Conservation (phyloP, 306 rosid genomes). For the Cucurbita maxima region DNA sequence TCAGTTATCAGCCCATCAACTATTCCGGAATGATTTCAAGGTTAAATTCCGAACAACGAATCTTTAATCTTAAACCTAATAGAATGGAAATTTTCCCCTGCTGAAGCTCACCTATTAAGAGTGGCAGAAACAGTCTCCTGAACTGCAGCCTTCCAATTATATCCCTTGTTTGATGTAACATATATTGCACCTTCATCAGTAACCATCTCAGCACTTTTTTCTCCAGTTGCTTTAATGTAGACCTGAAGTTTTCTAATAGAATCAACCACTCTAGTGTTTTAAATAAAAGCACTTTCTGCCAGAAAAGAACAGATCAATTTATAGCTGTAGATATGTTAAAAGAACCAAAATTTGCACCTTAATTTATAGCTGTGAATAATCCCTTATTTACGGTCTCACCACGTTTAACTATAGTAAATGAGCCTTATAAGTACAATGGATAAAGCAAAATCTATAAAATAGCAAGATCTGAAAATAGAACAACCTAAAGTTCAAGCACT, state of each 20-base stretch:
- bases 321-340: background rate
- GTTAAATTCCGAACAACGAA: background rate
- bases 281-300: background rate
- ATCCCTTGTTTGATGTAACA: conserved; percentile 80
- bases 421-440: background rate
- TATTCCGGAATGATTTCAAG: background rate
- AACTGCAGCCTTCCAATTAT: conserved; percentile 93
- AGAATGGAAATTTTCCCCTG: background rate
- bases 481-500: background rate
- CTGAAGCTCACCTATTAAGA: conserved; percentile 59
- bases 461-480: background rate
- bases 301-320: background rate
- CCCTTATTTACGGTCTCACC: background rate
- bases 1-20: background rate
- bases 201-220: conserved; percentile 94
- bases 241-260: conserved; percentile 38
- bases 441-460: background rate
- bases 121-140: conserved; percentile 98
- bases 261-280: background rate
- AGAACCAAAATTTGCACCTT: background rate
- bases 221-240: conserved; percentile 83
- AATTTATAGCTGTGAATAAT: background rate
- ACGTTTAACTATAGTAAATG: background rate
- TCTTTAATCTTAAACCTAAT: background rate
- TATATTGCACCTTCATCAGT: conserved; percentile 94